Conservation (phyloP, 176 grass and related monocot genomes). For the Eremochloa ophiuroides region DNA sequence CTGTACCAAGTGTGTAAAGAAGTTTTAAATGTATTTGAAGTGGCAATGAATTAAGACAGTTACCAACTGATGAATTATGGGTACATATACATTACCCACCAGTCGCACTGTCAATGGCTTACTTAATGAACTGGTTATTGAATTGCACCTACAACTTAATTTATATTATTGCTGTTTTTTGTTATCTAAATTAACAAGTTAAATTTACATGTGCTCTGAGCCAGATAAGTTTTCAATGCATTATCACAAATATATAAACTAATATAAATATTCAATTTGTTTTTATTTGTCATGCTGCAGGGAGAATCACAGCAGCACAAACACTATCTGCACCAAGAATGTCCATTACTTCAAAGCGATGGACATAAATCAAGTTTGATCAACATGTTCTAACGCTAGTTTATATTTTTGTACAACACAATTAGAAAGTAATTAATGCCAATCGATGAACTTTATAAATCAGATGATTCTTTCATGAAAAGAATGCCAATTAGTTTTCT, state of each 20-base stretch:
- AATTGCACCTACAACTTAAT: background rate
- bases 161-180: background rate
- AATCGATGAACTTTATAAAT: background rate
- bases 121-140: background rate
- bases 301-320: slow-evolving; percentile 26
- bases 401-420: slow-evolving; percentile 29
- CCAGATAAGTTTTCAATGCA: slow-evolving; percentile 1
- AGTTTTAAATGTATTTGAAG: background rate
- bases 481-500: background rate
- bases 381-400: slow-evolving; percentile 3
- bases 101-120: background rate
- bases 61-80: background rate
- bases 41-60: background rate
- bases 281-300: slow-evolving; percentile 41
- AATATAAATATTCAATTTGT: background rate
- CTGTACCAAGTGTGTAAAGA: background rate
- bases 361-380: slow-evolving; percentile 38
- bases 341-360: slow-evolving; percentile 24
- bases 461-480: background rate
- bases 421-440: background rate
- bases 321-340: slow-evolving; percentile 44
- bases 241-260: background rate
- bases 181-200: background rate
- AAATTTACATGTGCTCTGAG: background rate
- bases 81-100: background rate